A percentile compares a stretch with the other conserved stretches of the same genome.
Evolutionary conservation across 352 stramenopile species (phyloP).

Genomic region (Phytophthora ramorum): DNA sequence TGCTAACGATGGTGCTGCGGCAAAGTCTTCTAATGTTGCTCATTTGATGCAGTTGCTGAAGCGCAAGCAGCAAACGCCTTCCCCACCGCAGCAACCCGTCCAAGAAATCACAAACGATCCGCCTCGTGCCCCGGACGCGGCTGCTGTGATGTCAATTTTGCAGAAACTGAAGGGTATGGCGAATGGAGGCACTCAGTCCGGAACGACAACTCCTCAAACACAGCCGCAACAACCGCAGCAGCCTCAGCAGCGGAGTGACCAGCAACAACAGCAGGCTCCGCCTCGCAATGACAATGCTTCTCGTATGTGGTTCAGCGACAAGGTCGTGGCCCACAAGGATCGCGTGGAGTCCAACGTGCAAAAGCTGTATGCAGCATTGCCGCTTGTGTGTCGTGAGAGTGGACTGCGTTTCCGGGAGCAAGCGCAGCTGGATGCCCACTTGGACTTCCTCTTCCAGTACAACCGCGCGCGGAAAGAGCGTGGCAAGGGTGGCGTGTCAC

Average conservation of each 20-base stretch:
- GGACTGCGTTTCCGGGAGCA: slow-evolving; percentile 84
- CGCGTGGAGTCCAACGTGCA: slow-evolving; percentile 87
- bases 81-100: slow-evolving; percentile 33
- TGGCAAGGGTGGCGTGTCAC: slow-evolving; percentile 80
- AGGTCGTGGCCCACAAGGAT: slow-evolving; percentile 83
- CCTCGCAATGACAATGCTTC: slow-evolving; percentile 51
- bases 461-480: slow-evolving; percentile 84
- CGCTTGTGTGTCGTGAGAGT: slow-evolving; percentile 83
- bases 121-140: slow-evolving; percentile 58
- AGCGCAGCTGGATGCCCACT: slow-evolving; percentile 75
- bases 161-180: slow-evolving; percentile 80
- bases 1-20: slow-evolving; percentile 21
- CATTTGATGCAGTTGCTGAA: slow-evolving; percentile 88
- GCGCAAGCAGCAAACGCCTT: slow-evolving; percentile 56
- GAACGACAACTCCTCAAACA: slow-evolving; percentile 15
- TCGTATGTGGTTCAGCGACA: slow-evolving; percentile 90
- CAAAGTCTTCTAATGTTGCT: slow-evolving; percentile 76
- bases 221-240: slow-evolving; percentile 22
- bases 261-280: slow-evolving; percentile 18
- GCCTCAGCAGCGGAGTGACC: slow-evolving; percentile 22
- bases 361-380: slow-evolving; percentile 84
- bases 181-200: slow-evolving; percentile 22
- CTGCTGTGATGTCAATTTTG: slow-evolving; percentile 87
- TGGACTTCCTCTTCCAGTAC: slow-evolving; percentile 90
- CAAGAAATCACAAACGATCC: slow-evolving; percentile 71